Conservation (phyloP, 208 protist genomes). For the Wallacemonas rigidus region DNA sequence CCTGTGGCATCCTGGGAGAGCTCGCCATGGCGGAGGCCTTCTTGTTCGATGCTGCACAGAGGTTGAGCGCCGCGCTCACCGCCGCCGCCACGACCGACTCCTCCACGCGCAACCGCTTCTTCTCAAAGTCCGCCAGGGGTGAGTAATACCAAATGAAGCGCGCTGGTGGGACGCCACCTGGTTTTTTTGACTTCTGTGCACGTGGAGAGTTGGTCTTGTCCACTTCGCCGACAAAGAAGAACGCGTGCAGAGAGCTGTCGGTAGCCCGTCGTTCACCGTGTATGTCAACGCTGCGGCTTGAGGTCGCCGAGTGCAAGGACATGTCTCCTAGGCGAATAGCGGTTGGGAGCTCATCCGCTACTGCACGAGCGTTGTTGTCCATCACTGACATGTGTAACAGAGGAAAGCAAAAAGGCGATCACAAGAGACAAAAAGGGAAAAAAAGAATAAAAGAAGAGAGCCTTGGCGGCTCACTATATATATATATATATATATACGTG, state of each 20-base stretch:
- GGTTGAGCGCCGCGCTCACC: slow-evolving; percentile 14
- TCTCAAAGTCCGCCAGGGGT: slow-evolving; percentile 57
- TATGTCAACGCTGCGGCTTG: slow-evolving; percentile 17
- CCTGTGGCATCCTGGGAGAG: slow-evolving; percentile 18
- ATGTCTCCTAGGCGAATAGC: slow-evolving; percentile 4
- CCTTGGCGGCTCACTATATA: neutral
- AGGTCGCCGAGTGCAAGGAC: neutral
- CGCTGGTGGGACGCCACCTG: neutral
- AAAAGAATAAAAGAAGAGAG: slow-evolving; percentile 12
- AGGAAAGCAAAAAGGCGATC: neutral
- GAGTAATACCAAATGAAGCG: slow-evolving; percentile 64
- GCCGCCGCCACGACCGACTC: slow-evolving; percentile 50
- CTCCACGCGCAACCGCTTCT: slow-evolving; percentile 74
- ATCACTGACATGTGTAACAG: neutral
- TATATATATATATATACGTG: neutral
- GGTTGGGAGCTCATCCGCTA: neutral
- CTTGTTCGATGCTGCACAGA: slow-evolving; percentile 7
- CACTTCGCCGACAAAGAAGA: slow-evolving; percentile 67
- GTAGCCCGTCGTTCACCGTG: slow-evolving; percentile 9
- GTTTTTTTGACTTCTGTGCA: neutral
- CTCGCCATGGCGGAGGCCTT: neutral
- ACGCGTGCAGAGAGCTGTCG: slow-evolving; percentile 35
- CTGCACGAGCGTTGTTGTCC: neutral
- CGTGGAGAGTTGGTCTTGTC: slow-evolving; percentile 12
- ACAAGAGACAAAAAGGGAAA: slow-evolving; percentile 5